These are phyloP conservation scores for Ophiosphaerella narmari DNA, from an alignment of 2,329 filamentous ascomycete genomes.

Conservation along the genomic window DNA sequence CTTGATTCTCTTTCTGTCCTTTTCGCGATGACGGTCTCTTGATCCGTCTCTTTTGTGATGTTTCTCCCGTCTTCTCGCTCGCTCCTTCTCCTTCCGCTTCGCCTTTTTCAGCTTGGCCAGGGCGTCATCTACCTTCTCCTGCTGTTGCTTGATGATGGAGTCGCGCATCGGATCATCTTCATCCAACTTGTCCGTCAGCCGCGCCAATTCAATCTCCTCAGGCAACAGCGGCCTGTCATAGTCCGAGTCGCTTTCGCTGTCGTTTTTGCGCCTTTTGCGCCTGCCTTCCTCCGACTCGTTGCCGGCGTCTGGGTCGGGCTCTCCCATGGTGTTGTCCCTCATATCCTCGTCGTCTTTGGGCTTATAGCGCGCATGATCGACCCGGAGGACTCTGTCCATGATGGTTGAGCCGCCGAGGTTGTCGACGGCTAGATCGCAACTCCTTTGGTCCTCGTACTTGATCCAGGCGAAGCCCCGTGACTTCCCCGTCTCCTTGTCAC, in stretches of 20 bases:
- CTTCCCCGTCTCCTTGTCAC: constrained; percentile 96
- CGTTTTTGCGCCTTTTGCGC: constrained; percentile 53
- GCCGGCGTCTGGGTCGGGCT: constrained; percentile 42
- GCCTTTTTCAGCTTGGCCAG: constrained; percentile 59
- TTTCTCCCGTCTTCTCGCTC: constrained; percentile 47
- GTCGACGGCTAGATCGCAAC: constrained; percentile 93
- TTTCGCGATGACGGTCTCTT: constrained; percentile 27
- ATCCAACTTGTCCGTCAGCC: constrained; percentile 78
- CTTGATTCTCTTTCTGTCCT: constrained; percentile 27
- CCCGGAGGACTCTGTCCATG: constrained; percentile 76
- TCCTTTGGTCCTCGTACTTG: constrained; percentile 97
- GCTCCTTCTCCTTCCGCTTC: constrained; percentile 53
- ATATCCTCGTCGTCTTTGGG: constrained; percentile 73
- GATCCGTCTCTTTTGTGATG: constrained; percentile 32
- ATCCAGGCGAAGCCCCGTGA: constrained; percentile 93
- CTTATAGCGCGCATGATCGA: constrained; percentile 95
- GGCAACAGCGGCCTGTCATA: constrained; percentile 68
- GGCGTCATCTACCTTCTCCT: constrained; percentile 79
- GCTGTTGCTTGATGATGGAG: constrained; percentile 88
- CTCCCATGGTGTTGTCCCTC: constrained; percentile 65
- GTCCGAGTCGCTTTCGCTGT: constrained; percentile 48
- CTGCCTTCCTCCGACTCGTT: constrained; percentile 51
- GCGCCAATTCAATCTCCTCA: constrained; percentile 80
- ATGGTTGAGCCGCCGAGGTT: constrained; percentile 89
- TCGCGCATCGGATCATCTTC: constrained; percentile 98